phyloP scores from a whole-genome alignment of 257 asterid genomes.

The Solanum clarkiae region DNA sequence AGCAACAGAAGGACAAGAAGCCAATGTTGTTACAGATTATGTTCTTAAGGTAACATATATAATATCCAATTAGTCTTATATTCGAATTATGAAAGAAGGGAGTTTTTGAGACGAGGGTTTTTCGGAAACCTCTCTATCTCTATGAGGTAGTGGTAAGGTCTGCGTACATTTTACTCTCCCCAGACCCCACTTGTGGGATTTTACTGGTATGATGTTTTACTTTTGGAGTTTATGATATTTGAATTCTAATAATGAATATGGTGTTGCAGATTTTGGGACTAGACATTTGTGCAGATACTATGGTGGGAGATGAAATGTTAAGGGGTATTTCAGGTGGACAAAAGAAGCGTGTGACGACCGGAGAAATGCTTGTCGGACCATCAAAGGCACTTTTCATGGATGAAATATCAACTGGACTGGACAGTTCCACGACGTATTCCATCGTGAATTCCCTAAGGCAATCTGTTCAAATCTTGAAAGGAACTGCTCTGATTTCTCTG shows the following conservation, averaged over 20 bases:
- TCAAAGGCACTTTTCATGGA: conserved; percentile 26
- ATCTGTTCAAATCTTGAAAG: conserved; percentile 22
- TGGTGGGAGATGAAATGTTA: conserved; percentile 36
- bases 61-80: background rate
- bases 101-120: fast-evolving
- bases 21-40: conserved; percentile 49
- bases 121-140: background rate
- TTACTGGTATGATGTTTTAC: no score
- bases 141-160: background rate
- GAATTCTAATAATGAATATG: background rate
- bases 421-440: conserved; percentile 31
- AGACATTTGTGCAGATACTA: conserved; percentile 29
- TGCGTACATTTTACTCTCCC: no score
- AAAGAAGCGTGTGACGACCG: conserved; percentile 30
- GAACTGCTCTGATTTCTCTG: conserved; percentile 31
- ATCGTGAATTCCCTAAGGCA: conserved; percentile 29
- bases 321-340: conserved; percentile 38
- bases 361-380: conserved; percentile 36
- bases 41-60: conserved; percentile 33
- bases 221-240: background rate
- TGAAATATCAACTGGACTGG: conserved; percentile 35
- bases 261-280: conserved; percentile 24
- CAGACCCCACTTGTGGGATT: no score
- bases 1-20: conserved; percentile 58
- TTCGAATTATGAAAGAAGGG: background rate